phyloP scores from a whole-genome alignment of 2,329 filamentous ascomycete genomes.

The Didymosphaeria variabile region DNA sequence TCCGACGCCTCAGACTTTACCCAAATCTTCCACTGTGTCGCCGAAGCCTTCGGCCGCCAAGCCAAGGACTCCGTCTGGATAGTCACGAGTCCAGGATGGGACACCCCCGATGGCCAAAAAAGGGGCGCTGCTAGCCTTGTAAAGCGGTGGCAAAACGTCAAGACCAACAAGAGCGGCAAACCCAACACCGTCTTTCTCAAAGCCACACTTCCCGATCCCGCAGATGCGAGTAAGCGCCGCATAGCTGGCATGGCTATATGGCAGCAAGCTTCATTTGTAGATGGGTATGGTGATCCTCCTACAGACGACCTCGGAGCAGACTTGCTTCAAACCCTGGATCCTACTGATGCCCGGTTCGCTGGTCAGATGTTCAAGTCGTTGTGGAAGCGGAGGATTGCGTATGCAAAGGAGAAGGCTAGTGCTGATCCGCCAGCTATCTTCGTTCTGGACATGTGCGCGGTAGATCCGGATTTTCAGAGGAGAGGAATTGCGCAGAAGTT shows the following conservation, averaged over 20 bases:
- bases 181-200: conserved; percentile 64
- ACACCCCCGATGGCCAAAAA: conserved; percentile 57
- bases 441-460: conserved; percentile 56
- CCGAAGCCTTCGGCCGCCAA: conserved; percentile 61
- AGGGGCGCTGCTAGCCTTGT: conserved; percentile 51
- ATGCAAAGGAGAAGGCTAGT: conserved; percentile 53
- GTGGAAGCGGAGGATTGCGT: conserved; percentile 52
- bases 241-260: conserved; percentile 66
- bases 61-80: conserved; percentile 62
- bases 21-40: conserved; percentile 43
- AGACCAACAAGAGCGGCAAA: conserved; percentile 55
- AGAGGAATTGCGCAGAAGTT: conserved; percentile 48
- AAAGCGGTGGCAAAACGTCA: conserved; percentile 54
- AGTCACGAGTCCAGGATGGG: conserved; percentile 64
- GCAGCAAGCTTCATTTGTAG: conserved; percentile 61
- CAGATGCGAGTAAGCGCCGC: conserved; percentile 31
- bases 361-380: conserved; percentile 57
- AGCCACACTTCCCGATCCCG: conserved; percentile 56
- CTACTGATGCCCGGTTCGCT: conserved; percentile 58
- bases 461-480: conserved; percentile 64
- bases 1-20: conserved; percentile 35
- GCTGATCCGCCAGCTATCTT: conserved; percentile 57
- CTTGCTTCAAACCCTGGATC: conserved; percentile 49
- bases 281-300: conserved; percentile 57
- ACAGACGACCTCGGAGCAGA: conserved; percentile 33